A percentile compares a stretch with the other conserved stretches of the same genome.
These are phyloP conservation scores for Yamadazyma takamatsuzukensis DNA, from an alignment of 805 yeast genomes.

Conservation along the genomic window DNA sequence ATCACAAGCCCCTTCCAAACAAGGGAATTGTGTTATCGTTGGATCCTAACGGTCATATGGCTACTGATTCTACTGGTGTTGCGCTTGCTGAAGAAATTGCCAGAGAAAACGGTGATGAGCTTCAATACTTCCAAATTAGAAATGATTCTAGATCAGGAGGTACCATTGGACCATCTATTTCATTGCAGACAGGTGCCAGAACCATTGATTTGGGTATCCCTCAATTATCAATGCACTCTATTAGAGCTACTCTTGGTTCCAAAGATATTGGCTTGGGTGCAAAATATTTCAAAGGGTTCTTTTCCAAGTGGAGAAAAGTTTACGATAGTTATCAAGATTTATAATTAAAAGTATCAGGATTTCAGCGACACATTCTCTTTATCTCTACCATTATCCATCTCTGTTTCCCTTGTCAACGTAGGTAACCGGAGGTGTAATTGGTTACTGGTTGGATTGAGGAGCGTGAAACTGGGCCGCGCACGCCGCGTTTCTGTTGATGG, in stretches of 20 bases:
- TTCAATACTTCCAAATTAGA: constrained; percentile 84
- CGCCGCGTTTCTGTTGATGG: not conserved
- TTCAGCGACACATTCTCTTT: not conserved
- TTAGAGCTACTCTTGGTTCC: constrained; percentile 76
- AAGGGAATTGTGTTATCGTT: constrained; percentile 66
- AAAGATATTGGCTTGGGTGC: constrained; percentile 74
- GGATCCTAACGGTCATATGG: constrained; percentile 81
- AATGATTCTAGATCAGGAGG: constrained; percentile 86
- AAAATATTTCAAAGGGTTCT: constrained; percentile 69
- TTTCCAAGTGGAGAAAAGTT: constrained; percentile 60
- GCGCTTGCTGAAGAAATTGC: constrained; percentile 73
- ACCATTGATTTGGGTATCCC: constrained; percentile 81
- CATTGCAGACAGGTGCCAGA: constrained; percentile 65
- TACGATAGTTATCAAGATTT: constrained; percentile 49
- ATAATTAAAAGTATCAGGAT: constrained; percentile 1
- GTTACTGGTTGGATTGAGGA: too few species aligned
- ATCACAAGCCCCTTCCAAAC: constrained; percentile 80
- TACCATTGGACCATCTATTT: constrained; percentile 75
- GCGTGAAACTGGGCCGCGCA: not conserved
- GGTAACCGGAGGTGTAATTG: not conserved
- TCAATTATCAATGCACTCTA: constrained; percentile 82
- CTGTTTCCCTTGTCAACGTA: not conserved
- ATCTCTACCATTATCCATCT: too few species aligned
- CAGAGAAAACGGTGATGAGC: constrained; percentile 52
- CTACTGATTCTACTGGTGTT: constrained; percentile 72